A percentile compares a stretch with the other conserved stretches of the same genome.
phyloP scores from a whole-genome alignment of 495 filamentous ascomycete species.

The Baudoinia panamericana region DNA sequence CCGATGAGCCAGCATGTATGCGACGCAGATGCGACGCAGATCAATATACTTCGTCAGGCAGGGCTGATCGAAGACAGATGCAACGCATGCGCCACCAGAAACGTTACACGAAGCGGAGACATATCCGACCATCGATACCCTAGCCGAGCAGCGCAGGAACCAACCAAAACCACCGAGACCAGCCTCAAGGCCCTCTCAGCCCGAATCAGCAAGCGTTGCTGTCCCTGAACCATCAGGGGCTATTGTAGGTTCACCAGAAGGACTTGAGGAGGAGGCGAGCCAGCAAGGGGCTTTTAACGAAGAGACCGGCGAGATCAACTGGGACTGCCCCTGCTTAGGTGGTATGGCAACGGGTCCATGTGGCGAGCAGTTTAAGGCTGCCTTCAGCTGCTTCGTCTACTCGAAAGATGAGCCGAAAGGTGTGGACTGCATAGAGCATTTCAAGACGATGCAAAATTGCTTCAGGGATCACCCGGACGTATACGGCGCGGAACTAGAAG shows the following conservation, averaged over 20 bases:
- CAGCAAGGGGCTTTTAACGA: slow-evolving; percentile 91
- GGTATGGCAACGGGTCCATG: slow-evolving; percentile 97
- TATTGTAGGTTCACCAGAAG: slow-evolving; percentile 32
- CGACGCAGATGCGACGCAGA: slow-evolving; percentile 4
- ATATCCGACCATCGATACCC: slow-evolving; percentile 26
- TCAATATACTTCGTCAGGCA: too few relatives aligned
- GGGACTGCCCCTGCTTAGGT: slow-evolving; percentile 95
- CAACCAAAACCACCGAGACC: slow-evolving; percentile 13
- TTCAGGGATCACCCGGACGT: slow-evolving; percentile 83
- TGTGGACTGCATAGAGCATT: slow-evolving; percentile 95
- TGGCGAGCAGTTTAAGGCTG: slow-evolving; percentile 83
- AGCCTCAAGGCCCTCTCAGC: slow-evolving; percentile 3
- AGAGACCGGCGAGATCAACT: slow-evolving; percentile 98
- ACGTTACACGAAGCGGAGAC: slow-evolving; percentile 23
- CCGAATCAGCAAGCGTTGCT: slow-evolving; percentile 5
- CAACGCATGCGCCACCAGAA: slow-evolving; percentile 20
- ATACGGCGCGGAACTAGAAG: slow-evolving; percentile 80
- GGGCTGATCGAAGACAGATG: slow-evolving; percentile 7
- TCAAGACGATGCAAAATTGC: slow-evolving; percentile 95
- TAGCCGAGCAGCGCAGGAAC: slow-evolving; percentile 22
- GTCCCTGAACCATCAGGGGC: slow-evolving; percentile 12
- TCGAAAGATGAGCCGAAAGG: slow-evolving; percentile 94
- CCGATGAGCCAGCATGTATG: slow-evolving; percentile 68
- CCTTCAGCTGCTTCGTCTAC: slow-evolving; percentile 96
- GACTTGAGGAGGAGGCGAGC: slow-evolving; percentile 64